A percentile compares a stretch with the other conserved stretches of the same genome.
phyloP scores from a whole-genome alignment of 2,329 filamentous ascomycete species.

The Cordyceps cicadae region DNA sequence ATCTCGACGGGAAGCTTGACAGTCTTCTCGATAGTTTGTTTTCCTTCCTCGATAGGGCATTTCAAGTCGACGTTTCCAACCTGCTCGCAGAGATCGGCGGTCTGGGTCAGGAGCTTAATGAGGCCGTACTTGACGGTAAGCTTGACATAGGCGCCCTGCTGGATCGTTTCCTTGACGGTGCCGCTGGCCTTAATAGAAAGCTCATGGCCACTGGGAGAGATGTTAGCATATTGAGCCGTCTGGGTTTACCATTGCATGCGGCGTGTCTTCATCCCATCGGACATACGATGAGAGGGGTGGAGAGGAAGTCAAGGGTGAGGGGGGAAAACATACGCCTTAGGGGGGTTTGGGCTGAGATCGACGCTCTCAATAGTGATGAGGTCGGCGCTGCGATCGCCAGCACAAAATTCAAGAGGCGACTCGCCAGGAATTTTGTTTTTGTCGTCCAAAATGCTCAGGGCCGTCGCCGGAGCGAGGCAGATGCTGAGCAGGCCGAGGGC shows the following conservation, averaged over 20 bases:
- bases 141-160: slow-evolving; percentile 70
- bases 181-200: slow-evolving; percentile 75
- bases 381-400: slow-evolving; percentile 55
- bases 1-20: slow-evolving; percentile 82
- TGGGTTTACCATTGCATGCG: background rate
- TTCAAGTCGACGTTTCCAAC: slow-evolving; percentile 78
- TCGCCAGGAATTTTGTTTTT: slow-evolving; percentile 67
- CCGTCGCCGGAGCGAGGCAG: slow-evolving; percentile 37
- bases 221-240: background rate
- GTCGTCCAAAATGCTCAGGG: slow-evolving; percentile 36
- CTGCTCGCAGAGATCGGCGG: slow-evolving; percentile 80
- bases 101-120: slow-evolving; percentile 77
- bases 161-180: slow-evolving; percentile 62
- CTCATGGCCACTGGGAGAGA: slow-evolving; percentile 55
- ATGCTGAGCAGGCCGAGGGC: slow-evolving; percentile 38
- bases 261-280: background rate
- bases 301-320: background rate
- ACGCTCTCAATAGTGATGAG: slow-evolving; percentile 71
- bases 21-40: slow-evolving; percentile 64
- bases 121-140: slow-evolving; percentile 89
- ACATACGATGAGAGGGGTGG: background rate
- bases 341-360: slow-evolving; percentile 78
- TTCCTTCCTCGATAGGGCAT: slow-evolving; percentile 79
- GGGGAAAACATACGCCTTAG: slow-evolving; percentile 59
- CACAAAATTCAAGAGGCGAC: slow-evolving; percentile 77